phyloP scores from a whole-genome alignment of 2,329 filamentous ascomycete species.

The Neonectria ditissima region DNA sequence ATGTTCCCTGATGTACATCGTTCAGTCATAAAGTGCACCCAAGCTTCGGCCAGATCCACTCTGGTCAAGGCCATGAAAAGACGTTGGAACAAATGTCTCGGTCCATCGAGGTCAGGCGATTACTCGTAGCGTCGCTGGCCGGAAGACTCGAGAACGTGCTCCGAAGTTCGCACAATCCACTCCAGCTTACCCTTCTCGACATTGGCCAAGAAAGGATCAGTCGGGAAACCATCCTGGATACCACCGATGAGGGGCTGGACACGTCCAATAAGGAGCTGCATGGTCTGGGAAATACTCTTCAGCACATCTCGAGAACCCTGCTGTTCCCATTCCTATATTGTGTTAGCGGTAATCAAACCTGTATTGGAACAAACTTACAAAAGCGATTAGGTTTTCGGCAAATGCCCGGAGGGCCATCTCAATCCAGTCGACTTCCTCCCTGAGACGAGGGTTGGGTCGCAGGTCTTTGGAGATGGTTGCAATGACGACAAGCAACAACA shows the following conservation, averaged over 20 bases:
- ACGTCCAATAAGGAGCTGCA: constrained; percentile 53
- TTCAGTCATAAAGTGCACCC: constrained; percentile 39
- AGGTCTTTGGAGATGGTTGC: constrained; percentile 72
- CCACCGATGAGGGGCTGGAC: constrained; percentile 50
- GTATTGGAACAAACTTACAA: constrained; percentile 57
- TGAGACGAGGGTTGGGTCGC: constrained; percentile 62
- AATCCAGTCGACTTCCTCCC: constrained; percentile 70
- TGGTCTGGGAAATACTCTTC: constrained; percentile 54
- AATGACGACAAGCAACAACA: constrained; percentile 73
- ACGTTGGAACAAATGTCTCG: neutral
- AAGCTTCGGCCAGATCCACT: constrained; percentile 11
- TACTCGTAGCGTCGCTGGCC: constrained; percentile 48
- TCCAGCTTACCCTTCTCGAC: constrained; percentile 54
- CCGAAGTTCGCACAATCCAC: constrained; percentile 53
- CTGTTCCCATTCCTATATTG: constrained; percentile 53
- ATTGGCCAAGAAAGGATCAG: constrained; percentile 54
- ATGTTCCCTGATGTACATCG: constrained; percentile 44
- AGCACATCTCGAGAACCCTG: constrained; percentile 52
- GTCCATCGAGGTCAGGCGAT: constrained; percentile 4
- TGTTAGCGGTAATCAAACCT: constrained; percentile 29
- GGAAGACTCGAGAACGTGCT: constrained; percentile 52
- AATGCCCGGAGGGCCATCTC: constrained; percentile 70
- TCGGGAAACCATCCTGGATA: constrained; percentile 53
- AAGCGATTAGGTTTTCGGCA: constrained; percentile 58
- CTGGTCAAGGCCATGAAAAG: constrained; percentile 6